Percentiles rank a stretch among this genome's conserved stretches.
Conservation (phyloP, 805 yeast species). For the Hanseniaspora thailandica region DNA sequence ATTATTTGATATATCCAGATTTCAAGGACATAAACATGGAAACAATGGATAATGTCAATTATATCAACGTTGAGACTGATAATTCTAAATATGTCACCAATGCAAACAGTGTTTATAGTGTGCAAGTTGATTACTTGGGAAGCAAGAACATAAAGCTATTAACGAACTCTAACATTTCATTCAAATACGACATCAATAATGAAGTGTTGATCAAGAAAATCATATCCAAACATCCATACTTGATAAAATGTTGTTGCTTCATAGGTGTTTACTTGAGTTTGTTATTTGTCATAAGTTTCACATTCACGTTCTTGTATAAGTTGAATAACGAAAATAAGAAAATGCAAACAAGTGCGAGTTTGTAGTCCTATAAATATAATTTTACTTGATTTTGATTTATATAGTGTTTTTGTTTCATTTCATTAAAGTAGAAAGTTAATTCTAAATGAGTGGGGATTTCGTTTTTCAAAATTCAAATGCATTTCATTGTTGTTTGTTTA, state of each 20-base stretch:
- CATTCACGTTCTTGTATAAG: neutral
- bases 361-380: neutral
- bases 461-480: too few relatives aligned
- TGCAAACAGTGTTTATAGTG: neutral
- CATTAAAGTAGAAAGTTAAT: neutral
- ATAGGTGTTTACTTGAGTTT: neutral
- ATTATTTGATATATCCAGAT: neutral
- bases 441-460: too few relatives aligned
- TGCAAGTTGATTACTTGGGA: neutral
- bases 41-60: neutral
- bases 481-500: too few relatives aligned
- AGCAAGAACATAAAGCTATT: neutral
- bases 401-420: neutral
- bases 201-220: conserved; percentile 1
- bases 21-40: neutral
- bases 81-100: neutral
- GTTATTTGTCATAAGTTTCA: neutral
- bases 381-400: neutral
- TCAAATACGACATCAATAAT: conserved; percentile 3
- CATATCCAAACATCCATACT: neutral
- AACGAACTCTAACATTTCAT: conserved; percentile 1
- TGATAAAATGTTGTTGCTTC: neutral
- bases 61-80: neutral
- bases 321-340: neutral
- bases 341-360: neutral